These are phyloP conservation scores for Penstemon davidsonii DNA, from an alignment of 257 asterid species.

Conservation along the genomic window DNA sequence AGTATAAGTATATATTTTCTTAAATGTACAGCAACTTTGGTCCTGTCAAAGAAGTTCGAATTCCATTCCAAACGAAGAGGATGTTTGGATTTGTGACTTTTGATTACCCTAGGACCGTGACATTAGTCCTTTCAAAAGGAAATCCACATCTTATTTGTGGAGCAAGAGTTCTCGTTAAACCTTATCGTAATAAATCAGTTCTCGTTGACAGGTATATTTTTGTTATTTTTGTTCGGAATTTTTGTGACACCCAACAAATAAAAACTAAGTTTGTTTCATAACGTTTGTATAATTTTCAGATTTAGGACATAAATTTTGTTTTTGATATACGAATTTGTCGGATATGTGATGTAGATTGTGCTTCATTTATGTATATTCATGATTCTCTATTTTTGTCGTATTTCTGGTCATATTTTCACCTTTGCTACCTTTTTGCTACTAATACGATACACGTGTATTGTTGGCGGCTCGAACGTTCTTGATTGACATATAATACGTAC, in stretches of 20 bases:
- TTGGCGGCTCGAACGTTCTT: neutral
- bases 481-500: too few relatives aligned
- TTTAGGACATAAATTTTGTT: neutral
- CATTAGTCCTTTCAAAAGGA: slow-evolving; percentile 59
- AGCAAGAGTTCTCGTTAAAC: slow-evolving; percentile 65
- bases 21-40: slow-evolving; percentile 36
- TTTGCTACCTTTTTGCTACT: neutral
- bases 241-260: neutral
- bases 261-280: neutral
- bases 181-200: slow-evolving; percentile 51
- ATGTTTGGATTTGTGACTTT: slow-evolving; percentile 78
- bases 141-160: slow-evolving; percentile 73
- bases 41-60: slow-evolving; percentile 69
- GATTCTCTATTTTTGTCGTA: neutral
- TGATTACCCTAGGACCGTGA: slow-evolving; percentile 55
- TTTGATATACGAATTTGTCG: neutral
- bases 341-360: neutral
- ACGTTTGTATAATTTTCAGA: neutral
- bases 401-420: slow-evolving; percentile 9
- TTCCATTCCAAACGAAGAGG: slow-evolving; percentile 62
- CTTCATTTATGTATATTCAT: neutral
- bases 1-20: neutral
- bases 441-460: neutral
- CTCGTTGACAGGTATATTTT: slow-evolving; percentile 45
- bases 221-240: too few relatives aligned